Evolutionary conservation across 495 filamentous ascomycete species (phyloP).

Genomic region (Trichoderma reesei): DNA sequence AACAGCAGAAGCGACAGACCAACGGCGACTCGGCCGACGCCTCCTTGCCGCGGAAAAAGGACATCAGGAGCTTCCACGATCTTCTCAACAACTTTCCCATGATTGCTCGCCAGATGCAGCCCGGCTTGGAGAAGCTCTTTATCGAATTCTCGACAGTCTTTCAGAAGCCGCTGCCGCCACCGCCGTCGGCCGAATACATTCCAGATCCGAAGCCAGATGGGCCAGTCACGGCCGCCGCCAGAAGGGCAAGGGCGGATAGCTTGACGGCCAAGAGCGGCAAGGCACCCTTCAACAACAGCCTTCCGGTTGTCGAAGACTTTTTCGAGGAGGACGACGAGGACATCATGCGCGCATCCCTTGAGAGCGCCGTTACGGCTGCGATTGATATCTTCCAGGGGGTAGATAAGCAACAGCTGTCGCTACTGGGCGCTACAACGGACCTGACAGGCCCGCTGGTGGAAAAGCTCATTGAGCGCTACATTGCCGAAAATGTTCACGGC

Average conservation of each 20-base stretch:
- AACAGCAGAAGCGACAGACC: conserved; percentile 24
- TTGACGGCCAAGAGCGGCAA: conserved; percentile 9
- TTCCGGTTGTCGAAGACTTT: conserved; percentile 25
- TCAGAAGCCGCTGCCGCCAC: conserved; percentile 72
- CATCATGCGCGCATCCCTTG: conserved; percentile 71
- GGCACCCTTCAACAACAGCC: conserved; percentile 3
- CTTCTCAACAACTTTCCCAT: conserved; percentile 87
- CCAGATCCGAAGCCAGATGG: conserved; percentile 42
- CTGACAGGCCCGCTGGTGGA: conserved; percentile 89
- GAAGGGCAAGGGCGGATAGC: conserved; percentile 39
- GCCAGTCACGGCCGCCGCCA: conserved; percentile 40
- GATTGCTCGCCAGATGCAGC: conserved; percentile 95
- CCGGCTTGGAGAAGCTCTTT: conserved; percentile 82
- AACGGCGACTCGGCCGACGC: conserved; percentile 24
- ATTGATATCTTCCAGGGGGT: conserved; percentile 94
- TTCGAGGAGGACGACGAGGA: conserved; percentile 79
- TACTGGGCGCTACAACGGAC: conserved; percentile 86
- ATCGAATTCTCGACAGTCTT: conserved; percentile 79
- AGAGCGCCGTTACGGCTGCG: conserved; percentile 84
- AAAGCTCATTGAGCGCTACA: conserved; percentile 87
- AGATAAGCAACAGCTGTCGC: conserved; percentile 88
- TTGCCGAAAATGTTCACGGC: conserved; percentile 88
- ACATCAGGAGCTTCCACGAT: conserved; percentile 83
- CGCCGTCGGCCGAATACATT: conserved; percentile 51
- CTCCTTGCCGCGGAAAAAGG: conserved; percentile 59